Evolutionary conservation across 495 filamentous ascomycete genomes (phyloP).

Genomic region (Hyaloscypha hepaticicola): DNA sequence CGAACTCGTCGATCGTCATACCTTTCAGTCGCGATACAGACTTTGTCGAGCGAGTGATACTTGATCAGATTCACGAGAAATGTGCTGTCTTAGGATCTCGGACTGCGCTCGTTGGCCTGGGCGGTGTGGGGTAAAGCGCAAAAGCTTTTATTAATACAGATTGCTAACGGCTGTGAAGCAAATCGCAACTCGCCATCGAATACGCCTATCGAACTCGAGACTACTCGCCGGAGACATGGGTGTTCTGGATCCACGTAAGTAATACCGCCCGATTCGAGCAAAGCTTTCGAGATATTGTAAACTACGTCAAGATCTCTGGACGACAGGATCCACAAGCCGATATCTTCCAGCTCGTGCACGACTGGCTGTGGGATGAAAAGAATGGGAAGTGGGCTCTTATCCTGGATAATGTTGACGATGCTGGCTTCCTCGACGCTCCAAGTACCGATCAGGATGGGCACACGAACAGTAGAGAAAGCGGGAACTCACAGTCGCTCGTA

Average conservation of each 20-base stretch:
- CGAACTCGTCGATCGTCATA: constrained; percentile 9
- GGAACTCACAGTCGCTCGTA: neutral
- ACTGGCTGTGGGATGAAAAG: constrained; percentile 37
- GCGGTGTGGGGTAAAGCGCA: constrained; percentile 25
- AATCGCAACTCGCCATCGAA: constrained; percentile 28
- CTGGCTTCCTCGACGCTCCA: constrained; percentile 25
- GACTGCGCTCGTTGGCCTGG: constrained; percentile 29
- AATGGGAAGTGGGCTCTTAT: constrained; percentile 40
- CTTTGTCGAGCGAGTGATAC: constrained; percentile 36
- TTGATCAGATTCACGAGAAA: constrained; percentile 30
- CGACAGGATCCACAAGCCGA: constrained; percentile 38
- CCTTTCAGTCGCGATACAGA: constrained; percentile 38
- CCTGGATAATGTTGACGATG: constrained; percentile 43
- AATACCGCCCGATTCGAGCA: constrained; percentile 39
- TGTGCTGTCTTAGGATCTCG: constrained; percentile 24
- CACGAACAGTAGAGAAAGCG: neutral
- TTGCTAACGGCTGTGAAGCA: constrained; percentile 19
- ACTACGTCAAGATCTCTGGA: constrained; percentile 35
- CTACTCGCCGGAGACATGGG: constrained; percentile 40
- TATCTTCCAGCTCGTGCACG: constrained; percentile 38
- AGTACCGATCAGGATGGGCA: constrained; percentile 1
- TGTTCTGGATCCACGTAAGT: constrained; percentile 50
- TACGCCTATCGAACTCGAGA: constrained; percentile 37
- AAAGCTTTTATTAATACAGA: neutral
- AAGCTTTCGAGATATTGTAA: constrained; percentile 38